Evolutionary conservation across 768 basidiomycete species (phyloP), one percentile per base, ranked within the genome.

Genomic region (Tremella fuciformis): DNA sequence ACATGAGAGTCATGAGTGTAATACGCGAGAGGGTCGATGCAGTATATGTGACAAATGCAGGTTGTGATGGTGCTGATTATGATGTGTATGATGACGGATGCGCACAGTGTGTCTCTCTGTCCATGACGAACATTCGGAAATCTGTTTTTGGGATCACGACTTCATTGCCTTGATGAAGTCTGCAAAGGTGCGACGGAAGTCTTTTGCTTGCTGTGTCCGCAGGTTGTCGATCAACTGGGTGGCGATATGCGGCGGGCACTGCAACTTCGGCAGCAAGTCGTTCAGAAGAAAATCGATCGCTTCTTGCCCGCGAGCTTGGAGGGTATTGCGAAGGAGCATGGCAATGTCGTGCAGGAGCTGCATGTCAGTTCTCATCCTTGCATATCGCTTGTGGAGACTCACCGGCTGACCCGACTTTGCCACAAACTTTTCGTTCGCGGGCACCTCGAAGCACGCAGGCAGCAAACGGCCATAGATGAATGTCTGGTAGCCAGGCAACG

Each of bases 311-410:
- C 96, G 81, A 13, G 84, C 85, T 72, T 84, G 86, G 64, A 84
- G 83, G 8, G 94, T 82, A 0, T 83, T 80, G 72, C 96, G 89
- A 40, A 97, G 79, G 48, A 98, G 82, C 67, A 84, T 86, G 47
- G 88, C 88, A 55, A 97, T 87, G 74, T 99, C 96, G 64, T 88
- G 84, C 19, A 97, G 80, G 53, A 93, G 87, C 92, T 97, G 67
- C 16, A 24, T 11, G 19, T 61, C 38, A 55, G 41, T 48, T 3
- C 25, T 29, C 15, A 26, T 6, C 3, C 25, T 8, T 16, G 42
- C 6, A 52, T 7, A 8, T 13, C 18, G 34, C 6, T 21, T 8
- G 3, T 8, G n/a, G 16, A 4, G 25, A 77, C 89, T 72, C 67
- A 93, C 93, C 70, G 86, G 83, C 50, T 87, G 81, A 1, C 89